Percentiles rank a stretch among this genome's conserved stretches.
These are phyloP conservation scores for Penicillium sp. DNA, from an alignment of 2,329 filamentous ascomycete genomes.

Conservation along the genomic window DNA sequence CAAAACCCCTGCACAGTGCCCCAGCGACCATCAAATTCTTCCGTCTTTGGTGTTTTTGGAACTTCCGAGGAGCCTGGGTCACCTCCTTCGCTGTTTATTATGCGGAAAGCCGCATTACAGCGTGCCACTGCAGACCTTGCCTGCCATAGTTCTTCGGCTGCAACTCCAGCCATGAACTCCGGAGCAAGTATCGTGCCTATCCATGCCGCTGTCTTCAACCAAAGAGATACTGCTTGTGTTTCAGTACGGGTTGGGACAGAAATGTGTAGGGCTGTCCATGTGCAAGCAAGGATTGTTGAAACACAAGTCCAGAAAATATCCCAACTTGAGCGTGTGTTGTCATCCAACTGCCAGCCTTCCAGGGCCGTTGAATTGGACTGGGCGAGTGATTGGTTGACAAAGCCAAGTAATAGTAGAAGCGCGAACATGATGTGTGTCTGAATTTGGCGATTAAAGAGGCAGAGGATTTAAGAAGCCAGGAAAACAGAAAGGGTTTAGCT, in stretches of 20 bases:
- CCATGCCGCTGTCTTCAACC: not conserved
- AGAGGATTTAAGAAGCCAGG: not conserved
- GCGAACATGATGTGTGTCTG: not conserved
- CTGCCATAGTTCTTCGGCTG: not conserved
- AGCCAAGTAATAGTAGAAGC: not conserved
- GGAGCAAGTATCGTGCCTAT: conserved; percentile 6
- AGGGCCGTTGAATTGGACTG: conserved; percentile 8
- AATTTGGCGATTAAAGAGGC: not conserved
- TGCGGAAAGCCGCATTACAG: conserved; percentile 5
- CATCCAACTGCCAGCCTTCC: conserved; percentile 13
- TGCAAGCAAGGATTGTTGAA: conserved; percentile 18
- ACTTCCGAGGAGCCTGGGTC: not conserved
- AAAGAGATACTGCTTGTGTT: not conserved
- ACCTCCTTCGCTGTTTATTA: not conserved
- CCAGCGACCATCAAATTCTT: not conserved
- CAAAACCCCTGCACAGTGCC: conserved; percentile 1
- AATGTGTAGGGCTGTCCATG: conserved; percentile 16
- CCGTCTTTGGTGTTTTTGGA: not conserved
- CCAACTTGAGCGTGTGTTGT: conserved; percentile 11
- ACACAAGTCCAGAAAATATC: conserved; percentile 21
- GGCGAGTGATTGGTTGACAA: not conserved
- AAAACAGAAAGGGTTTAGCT: not conserved
- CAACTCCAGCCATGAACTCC: conserved; percentile 1
- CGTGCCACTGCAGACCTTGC: not conserved
- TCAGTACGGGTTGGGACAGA: not conserved